Percentiles rank a stretch among this genome's conserved stretches.
phyloP scores from a whole-genome alignment of 1,284 basidiomycete genomes.

The Ganoderma meredithae region DNA sequence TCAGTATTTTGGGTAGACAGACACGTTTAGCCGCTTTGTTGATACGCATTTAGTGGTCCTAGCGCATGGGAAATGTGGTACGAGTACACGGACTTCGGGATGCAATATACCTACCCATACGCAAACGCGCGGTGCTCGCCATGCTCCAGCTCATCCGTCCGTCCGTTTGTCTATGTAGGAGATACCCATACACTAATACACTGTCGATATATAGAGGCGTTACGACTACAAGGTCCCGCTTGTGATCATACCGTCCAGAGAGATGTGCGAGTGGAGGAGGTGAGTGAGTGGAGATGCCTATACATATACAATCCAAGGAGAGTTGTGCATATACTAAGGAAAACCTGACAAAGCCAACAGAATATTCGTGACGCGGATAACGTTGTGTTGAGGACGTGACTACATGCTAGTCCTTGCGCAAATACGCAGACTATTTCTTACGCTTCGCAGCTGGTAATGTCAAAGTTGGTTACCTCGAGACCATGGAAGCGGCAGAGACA shows the following conservation, averaged over 20 bases:
- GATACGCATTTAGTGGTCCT: background rate
- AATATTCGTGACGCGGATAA: background rate
- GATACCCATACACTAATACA: slow-evolving; percentile 30
- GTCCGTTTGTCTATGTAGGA: slow-evolving; percentile 9
- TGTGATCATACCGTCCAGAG: slow-evolving; percentile 15
- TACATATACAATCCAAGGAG: slow-evolving; percentile 6
- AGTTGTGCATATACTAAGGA: background rate
- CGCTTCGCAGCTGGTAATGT: slow-evolving; percentile 38
- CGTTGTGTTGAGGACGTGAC: background rate
- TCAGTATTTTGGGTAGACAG: slow-evolving; percentile 32
- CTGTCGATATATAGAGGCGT: slow-evolving; percentile 12
- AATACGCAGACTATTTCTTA: slow-evolving; percentile 38
- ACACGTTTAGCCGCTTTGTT: background rate
- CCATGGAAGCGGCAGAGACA: background rate
- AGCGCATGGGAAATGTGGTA: background rate
- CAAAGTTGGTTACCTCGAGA: background rate
- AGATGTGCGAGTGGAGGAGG: slow-evolving; percentile 1
- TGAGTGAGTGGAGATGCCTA: slow-evolving; percentile 2
- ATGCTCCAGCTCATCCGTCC: background rate
- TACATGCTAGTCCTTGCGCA: background rate
- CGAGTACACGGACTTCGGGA: background rate
- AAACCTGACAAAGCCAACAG: background rate
- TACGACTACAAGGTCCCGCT: slow-evolving; percentile 19
- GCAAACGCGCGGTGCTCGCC: background rate
- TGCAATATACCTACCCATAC: background rate